Base-by-base conservation (phyloP, 2,329 filamentous ascomycete species). In the Macrophomina pseudophaseolina region DNA sequence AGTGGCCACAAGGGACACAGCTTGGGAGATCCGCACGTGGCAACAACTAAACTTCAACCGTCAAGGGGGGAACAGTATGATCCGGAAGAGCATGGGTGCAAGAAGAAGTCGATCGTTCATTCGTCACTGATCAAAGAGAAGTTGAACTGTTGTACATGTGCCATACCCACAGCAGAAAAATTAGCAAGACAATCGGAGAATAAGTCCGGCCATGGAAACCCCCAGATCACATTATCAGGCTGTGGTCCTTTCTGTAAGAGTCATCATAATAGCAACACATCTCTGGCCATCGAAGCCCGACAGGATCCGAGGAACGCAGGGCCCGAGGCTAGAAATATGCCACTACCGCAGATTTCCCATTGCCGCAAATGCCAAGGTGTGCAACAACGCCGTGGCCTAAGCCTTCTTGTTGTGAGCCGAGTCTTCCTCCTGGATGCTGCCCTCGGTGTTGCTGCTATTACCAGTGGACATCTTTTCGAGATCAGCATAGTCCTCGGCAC, bases 401-500 rank as follows among this genome's bases (percentile, higher is more conserved):
- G 33, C 54, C 38, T 62, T 66, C 56, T 66, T 66, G 52, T 44
- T 44, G 48, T 48, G 52, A 18, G 44, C 64, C 42, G 42, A 35
- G 68, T 84, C 82, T 72, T 86, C 85, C 70, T 87, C 84, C 64
- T 86, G 84, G 71, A 86, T 80, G 75, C 86, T 90, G 73, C 84
- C 85, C 71, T 88, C 88, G 69, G 87, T 88, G 67, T 82, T 79
- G 44, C 74, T 75, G 54, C 75, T 76, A 46, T 77, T 79, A 33
- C 75, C 73, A 32, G 80, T 84, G 73, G 82, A 83, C 75, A 83
- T 80, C 79, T 86, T 84, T 73, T 81, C 79, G 35, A 82, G 73
- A 48, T 72, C 73, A 68, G 86, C 80, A 67, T 85, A 78, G 68
- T 90, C 85, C 62, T 87, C 86, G 33, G 82, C 81, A 62, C 80